phyloP scores from a whole-genome alignment of 2,329 filamentous ascomycete genomes.

The Diaporthe eres region DNA sequence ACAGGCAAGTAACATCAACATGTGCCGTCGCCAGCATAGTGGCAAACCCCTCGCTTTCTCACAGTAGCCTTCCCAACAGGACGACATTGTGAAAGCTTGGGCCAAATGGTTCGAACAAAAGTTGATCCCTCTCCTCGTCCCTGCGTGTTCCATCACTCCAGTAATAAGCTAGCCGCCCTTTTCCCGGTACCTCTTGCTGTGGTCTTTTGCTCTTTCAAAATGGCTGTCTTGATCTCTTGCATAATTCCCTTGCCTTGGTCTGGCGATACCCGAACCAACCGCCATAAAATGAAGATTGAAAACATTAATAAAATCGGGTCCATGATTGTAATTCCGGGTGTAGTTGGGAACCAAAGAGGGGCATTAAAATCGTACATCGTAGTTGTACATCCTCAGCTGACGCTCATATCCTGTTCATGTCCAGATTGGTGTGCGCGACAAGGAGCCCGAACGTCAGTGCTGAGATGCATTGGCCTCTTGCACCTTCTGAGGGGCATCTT shows the following conservation, averaged over 20 bases:
- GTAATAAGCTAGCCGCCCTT: conserved; percentile 27
- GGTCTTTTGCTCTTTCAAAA: conserved; percentile 3
- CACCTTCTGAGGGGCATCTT: conserved; percentile 33
- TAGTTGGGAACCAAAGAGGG: conserved; percentile 28
- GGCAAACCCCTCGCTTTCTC: neutral
- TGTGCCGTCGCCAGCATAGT: conserved; percentile 14
- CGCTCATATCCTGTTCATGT: conserved; percentile 23
- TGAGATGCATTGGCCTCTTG: conserved; percentile 37
- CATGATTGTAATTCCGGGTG: conserved; percentile 31
- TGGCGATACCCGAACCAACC: conserved; percentile 29
- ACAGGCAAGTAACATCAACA: conserved; percentile 22
- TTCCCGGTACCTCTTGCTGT: conserved; percentile 17
- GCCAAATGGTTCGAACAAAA: conserved; percentile 6
- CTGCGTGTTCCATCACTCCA: neutral
- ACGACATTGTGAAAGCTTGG: neutral
- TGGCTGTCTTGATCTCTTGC: conserved; percentile 30
- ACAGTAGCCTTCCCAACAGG: neutral
- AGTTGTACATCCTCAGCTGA: conserved; percentile 36
- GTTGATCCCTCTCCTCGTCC: neutral
- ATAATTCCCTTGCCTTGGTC: conserved; percentile 5
- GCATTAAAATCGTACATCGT: conserved; percentile 37
- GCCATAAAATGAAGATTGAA: conserved; percentile 25
- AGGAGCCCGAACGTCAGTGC: conserved; percentile 2
- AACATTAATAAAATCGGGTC: conserved; percentile 39
- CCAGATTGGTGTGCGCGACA: conserved; percentile 1